A percentile compares a stretch with the other conserved stretches of the same genome.
Evolutionary conservation across 1,284 basidiomycete species (phyloP).

Genomic region (Leccinum fallax): DNA sequence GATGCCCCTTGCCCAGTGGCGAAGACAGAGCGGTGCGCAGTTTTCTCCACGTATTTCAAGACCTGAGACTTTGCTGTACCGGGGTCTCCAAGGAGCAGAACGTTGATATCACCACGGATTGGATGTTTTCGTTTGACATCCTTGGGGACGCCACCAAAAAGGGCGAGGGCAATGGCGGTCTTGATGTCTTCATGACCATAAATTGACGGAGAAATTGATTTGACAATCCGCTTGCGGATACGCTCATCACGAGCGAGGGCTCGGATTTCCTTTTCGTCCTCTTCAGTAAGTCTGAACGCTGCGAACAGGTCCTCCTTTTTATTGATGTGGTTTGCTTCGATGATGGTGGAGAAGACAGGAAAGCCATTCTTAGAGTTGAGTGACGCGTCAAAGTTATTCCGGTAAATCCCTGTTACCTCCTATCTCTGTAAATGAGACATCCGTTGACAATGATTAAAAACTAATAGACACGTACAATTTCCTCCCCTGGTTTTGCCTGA

Average conservation of each 20-base stretch:
- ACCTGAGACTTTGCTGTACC: slow-evolving; percentile 99
- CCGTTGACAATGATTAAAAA: not conserved
- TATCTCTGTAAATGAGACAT: slow-evolving; percentile 36
- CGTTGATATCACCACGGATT: slow-evolving; percentile 97
- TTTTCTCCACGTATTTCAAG: slow-evolving; percentile 99
- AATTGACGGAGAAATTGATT: slow-evolving; percentile 97
- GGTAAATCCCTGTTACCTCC: slow-evolving; percentile 97
- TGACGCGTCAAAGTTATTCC: slow-evolving; percentile 98
- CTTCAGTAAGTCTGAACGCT: slow-evolving; percentile 94
- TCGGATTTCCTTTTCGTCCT: slow-evolving; percentile 93
- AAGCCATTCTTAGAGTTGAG: slow-evolving; percentile 99
- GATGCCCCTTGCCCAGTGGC: slow-evolving; percentile 98
- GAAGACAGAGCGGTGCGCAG: slow-evolving; percentile 96
- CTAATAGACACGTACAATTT: slow-evolving; percentile 70
- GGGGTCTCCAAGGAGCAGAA: slow-evolving; percentile 94
- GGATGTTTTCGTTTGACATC: slow-evolving; percentile 97
- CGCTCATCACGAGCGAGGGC: slow-evolving; percentile 87
- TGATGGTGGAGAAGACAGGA: slow-evolving; percentile 97
- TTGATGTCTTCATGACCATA: slow-evolving; percentile 99
- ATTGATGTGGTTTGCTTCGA: slow-evolving; percentile 97
- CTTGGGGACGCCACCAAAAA: slow-evolving; percentile 94
- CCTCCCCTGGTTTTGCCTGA: slow-evolving; percentile 96
- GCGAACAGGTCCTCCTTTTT: slow-evolving; percentile 97
- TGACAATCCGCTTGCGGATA: slow-evolving; percentile 95
- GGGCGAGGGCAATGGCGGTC: slow-evolving; percentile 92